Evolutionary conservation across 1,139 yeast genomes (phyloP), one percentile per base, ranked within the genome.

Genomic region (Geotrichum phurueaensis): DNA sequence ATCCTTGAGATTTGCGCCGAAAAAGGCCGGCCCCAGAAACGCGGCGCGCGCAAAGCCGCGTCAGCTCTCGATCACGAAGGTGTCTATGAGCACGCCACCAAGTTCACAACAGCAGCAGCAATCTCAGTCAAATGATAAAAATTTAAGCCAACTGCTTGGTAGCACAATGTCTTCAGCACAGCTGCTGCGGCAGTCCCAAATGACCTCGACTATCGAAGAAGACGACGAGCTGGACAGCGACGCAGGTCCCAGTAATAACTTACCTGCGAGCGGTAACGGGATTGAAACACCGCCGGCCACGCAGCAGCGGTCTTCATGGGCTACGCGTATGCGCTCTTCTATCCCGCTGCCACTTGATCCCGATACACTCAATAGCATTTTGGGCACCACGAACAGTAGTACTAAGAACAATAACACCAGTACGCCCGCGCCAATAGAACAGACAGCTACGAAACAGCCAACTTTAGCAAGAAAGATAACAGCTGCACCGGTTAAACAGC

Each of bases 1-100:
- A 15, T 58, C 53, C 20, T 57, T 53, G 49, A n/a, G 61, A n/a
- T 61, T 61, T 51, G 59, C 57, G 27, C 63, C 63, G 6, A 61
- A 59, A 31, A 59, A 54, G 51, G 58, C 58, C 3, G 54, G 50
- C 10, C 39, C 56, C 6, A 39, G 61, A 33, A 51, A 51, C 23
- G 48, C 51, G 31, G 54, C 25, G 12, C 58, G 54, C 29, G 27
- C 52, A 29, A 59, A 59, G 33, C 61, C 53, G 39, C 61, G 61
- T 1, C 61, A 59, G 22, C 53, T 59, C 4, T 59, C 61, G 1
- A 47, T 59, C 10, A 59, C 61, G 27, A 59, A 51, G 6, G 48
- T 51, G 9, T 52, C 58, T 15, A 5, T 45, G 20, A 23, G 27
- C 27, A 48, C 60, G 2, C 55, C 60, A 10, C 60, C 60, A 15